Conservation (phyloP, 495 filamentous ascomycete species). For the Hypoxylon lienhwacheense region DNA sequence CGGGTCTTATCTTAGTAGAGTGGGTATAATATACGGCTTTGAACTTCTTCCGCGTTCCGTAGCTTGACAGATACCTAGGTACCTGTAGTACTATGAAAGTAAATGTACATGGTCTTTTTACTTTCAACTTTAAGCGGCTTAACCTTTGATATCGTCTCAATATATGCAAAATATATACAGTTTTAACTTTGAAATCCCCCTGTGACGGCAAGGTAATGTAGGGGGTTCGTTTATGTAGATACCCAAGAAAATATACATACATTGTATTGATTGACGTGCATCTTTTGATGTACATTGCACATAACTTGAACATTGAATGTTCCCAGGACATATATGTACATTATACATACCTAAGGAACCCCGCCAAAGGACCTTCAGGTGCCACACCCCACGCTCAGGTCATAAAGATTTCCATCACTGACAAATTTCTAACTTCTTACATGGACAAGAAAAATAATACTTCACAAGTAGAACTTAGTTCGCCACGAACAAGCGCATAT, state of each 20-base stretch:
- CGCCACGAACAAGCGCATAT: conserved; percentile 12
- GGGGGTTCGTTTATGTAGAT: too few species aligned
- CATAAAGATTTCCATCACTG: conserved; percentile 37
- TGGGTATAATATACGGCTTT: conserved; percentile 1
- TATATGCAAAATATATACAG: too few species aligned
- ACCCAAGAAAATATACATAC: too few species aligned
- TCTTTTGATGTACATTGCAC: too few species aligned
- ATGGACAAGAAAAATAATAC: conserved; percentile 12
- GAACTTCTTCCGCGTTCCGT: conserved; percentile 20
- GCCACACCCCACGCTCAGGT: conserved; percentile 37
- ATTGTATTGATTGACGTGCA: too few species aligned
- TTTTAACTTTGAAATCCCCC: too few species aligned
- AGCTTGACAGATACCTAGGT: neutral
- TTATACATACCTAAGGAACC: conserved; percentile 20
- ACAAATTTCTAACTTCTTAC: conserved; percentile 32
- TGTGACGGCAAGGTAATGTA: too few species aligned
- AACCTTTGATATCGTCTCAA: too few species aligned
- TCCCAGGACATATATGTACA: too few species aligned
- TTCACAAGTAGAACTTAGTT: neutral
- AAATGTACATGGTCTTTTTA: too few species aligned
- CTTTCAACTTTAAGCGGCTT: too few species aligned
- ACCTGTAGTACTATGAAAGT: neutral
- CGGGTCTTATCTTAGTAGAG: conserved; percentile 6
- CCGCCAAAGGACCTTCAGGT: conserved; percentile 28
- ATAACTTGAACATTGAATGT: too few species aligned